Evolutionary conservation across 805 yeast genomes (phyloP).

Genomic region (Candida lessepsii): DNA sequence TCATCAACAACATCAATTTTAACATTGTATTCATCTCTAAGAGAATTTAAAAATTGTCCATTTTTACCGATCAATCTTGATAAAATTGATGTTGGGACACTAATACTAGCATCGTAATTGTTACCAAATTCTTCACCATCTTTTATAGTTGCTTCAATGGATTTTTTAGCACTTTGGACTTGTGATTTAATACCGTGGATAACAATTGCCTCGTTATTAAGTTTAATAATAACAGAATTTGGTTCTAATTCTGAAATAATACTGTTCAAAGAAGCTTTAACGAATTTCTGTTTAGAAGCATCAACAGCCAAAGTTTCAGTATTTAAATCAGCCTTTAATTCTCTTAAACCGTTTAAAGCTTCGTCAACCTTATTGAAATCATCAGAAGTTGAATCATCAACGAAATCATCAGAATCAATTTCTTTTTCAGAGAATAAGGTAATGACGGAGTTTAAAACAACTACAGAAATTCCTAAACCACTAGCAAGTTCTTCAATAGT

Average conservation of each 20-base stretch:
- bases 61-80: slow-evolving; percentile 87
- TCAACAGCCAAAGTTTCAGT: slow-evolving; percentile 52
- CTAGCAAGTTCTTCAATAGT: slow-evolving; percentile 42
- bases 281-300: slow-evolving; percentile 53
- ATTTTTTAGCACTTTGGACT: slow-evolving; percentile 53
- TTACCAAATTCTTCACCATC: slow-evolving; percentile 54
- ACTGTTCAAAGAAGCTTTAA: slow-evolving; percentile 55
- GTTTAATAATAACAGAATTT: slow-evolving; percentile 38
- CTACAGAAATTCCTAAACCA: slow-evolving; percentile 50
- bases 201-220: slow-evolving; percentile 50
- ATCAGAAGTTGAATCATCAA: slow-evolving; percentile 70
- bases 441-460: slow-evolving; percentile 55
- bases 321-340: slow-evolving; percentile 52
- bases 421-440: slow-evolving; percentile 55
- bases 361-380: slow-evolving; percentile 53
- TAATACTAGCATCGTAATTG: slow-evolving; percentile 45
- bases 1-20: slow-evolving; percentile 66
- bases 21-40: slow-evolving; percentile 73
- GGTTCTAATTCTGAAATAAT: slow-evolving; percentile 38
- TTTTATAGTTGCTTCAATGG: slow-evolving; percentile 52
- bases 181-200: slow-evolving; percentile 70
- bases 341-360: slow-evolving; percentile 58
- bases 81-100: slow-evolving; percentile 65
- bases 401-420: slow-evolving; percentile 37
- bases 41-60: slow-evolving; percentile 68